Percentiles rank a stretch among this genome's conserved stretches.
phyloP scores from a whole-genome alignment of 2,329 filamentous ascomycete genomes.

The Nigrospora sphaerica region DNA sequence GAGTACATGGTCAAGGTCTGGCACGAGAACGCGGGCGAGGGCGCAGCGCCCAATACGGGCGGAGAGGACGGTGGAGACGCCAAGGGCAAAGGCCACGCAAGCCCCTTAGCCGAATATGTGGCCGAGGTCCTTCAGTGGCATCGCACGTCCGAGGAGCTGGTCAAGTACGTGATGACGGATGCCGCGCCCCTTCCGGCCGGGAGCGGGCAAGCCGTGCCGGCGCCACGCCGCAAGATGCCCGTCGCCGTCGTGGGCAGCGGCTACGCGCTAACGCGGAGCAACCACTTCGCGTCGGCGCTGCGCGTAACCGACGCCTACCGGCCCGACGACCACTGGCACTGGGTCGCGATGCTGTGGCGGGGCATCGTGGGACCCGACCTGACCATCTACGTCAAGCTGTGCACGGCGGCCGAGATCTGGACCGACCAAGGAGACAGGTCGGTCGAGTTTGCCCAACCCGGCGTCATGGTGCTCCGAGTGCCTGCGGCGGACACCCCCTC shows the following conservation, averaged over 20 bases:
- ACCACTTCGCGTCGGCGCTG: slow-evolving; percentile 65
- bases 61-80: slow-evolving; percentile 4
- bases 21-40: slow-evolving; percentile 23
- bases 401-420: slow-evolving; percentile 4
- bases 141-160: slow-evolving; percentile 63
- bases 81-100: slow-evolving; percentile 20
- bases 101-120: slow-evolving; percentile 53
- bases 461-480: slow-evolving; percentile 48
- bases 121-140: slow-evolving; percentile 69
- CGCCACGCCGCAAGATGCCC: slow-evolving; percentile 38
- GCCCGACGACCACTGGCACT: slow-evolving; percentile 91
- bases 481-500: neutral
- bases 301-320: slow-evolving; percentile 72
- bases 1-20: slow-evolving; percentile 41
- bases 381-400: slow-evolving; percentile 57
- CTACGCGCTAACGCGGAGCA: slow-evolving; percentile 73
- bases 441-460: slow-evolving; percentile 51
- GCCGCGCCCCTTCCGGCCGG: slow-evolving; percentile 4
- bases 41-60: neutral
- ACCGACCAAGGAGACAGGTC: slow-evolving; percentile 22
- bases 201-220: neutral
- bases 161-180: slow-evolving; percentile 36
- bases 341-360: slow-evolving; percentile 92
- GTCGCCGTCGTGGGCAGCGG: slow-evolving; percentile 70
- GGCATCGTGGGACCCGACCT: slow-evolving; percentile 77